These are phyloP conservation scores for Ophiostoma australiae DNA, from an alignment of 2,329 filamentous ascomycete genomes.

Conservation along the genomic window DNA sequence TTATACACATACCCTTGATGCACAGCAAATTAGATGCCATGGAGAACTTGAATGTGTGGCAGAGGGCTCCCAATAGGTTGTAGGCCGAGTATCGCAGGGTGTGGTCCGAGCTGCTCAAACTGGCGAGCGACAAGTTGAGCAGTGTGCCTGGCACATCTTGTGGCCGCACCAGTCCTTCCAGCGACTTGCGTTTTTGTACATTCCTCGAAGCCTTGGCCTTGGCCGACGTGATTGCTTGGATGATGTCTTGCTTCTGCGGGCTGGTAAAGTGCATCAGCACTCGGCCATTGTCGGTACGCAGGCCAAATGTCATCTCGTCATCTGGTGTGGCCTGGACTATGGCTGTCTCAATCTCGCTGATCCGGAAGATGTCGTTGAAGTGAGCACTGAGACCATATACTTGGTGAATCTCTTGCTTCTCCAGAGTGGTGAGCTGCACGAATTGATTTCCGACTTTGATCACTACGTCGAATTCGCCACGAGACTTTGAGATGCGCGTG, in stretches of 20 bases:
- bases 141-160: slow-evolving; percentile 67
- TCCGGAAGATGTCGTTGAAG: slow-evolving; percentile 65
- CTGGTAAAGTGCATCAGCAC: slow-evolving; percentile 69
- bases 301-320: slow-evolving; percentile 62
- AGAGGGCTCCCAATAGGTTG: slow-evolving; percentile 62
- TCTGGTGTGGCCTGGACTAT: slow-evolving; percentile 60
- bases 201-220: slow-evolving; percentile 62
- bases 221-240: slow-evolving; percentile 53
- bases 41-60: slow-evolving; percentile 62
- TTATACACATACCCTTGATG: slow-evolving; percentile 48
- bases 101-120: slow-evolving; percentile 58
- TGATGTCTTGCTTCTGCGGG: slow-evolving; percentile 57
- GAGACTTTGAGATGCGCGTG: slow-evolving; percentile 61
- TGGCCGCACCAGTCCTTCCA: slow-evolving; percentile 61
- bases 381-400: slow-evolving; percentile 57
- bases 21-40: slow-evolving; percentile 58
- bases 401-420: slow-evolving; percentile 63
- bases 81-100: slow-evolving; percentile 60
- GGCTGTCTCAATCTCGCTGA: slow-evolving; percentile 63
- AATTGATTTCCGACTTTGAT: slow-evolving; percentile 67
- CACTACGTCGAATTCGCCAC: slow-evolving; percentile 64
- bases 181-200: slow-evolving; percentile 53
- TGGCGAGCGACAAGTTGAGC: slow-evolving; percentile 62
- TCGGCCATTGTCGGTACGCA: slow-evolving; percentile 64
- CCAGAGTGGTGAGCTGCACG: slow-evolving; percentile 63